These are phyloP conservation scores for Cyberlindnera veronae DNA, from an alignment of 805 yeast species.

Conservation along the genomic window DNA sequence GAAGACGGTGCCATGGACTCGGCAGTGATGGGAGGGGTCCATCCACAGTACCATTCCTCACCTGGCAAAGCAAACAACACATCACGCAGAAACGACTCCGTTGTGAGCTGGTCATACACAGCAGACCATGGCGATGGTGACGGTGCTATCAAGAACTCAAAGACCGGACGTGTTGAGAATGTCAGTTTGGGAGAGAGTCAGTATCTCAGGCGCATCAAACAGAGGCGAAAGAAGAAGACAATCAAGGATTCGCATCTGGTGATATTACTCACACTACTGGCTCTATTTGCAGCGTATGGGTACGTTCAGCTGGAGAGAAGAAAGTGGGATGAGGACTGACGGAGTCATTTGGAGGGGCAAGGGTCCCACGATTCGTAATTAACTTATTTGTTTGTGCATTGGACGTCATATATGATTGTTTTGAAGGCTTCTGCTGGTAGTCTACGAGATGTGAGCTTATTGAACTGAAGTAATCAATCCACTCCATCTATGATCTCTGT, in stretches of 20 bases:
- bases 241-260: constrained; percentile 12
- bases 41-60: no score
- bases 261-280: constrained; percentile 12
- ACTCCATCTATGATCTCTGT: not conserved
- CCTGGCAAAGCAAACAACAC: no score
- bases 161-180: constrained; percentile 14
- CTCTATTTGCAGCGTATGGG: constrained; percentile 17
- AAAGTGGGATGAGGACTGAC: constrained; percentile 16
- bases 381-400: no score
- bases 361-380: no score
- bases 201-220: constrained; percentile 13
- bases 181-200: constrained; percentile 26
- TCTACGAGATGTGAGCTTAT: no score
- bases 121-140: constrained; percentile 4
- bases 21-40: not conserved
- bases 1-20: constrained; percentile 10
- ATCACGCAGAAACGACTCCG: not conserved
- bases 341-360: no score
- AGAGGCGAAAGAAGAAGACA: constrained; percentile 7
- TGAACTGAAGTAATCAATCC: no score
- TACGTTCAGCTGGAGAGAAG: constrained; percentile 16
- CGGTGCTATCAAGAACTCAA: constrained; percentile 7
- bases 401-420: no score
- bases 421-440: no score
- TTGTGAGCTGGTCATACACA: constrained; percentile 2